Base-by-base conservation (phyloP, 23 red algal species). In the Gracilaria gracilis region DNA sequence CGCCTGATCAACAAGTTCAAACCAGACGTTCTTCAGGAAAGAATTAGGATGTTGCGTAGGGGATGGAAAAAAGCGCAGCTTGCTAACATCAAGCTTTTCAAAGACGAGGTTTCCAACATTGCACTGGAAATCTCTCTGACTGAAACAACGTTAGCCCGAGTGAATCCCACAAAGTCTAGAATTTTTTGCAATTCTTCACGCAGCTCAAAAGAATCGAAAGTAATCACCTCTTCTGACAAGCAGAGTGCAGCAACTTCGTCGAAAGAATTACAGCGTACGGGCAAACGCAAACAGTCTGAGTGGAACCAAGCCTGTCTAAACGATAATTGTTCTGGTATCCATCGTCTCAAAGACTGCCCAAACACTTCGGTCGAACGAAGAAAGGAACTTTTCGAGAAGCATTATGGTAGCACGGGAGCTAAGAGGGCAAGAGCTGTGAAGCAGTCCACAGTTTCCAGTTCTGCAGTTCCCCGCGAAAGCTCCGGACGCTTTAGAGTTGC, bases 61-160 rank as follows among this genome's bases (percentile, higher is more conserved):
- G 29, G 57, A 39, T 85, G 81, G 81, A 69, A 42, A 2, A 70
- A 85, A 32, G 58, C 67, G 17, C 31, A 67, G 38, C 33, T 85
- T 21, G 57, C 34, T 4, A 69, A 39, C 38, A 67, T 85, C 76
- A 54, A 80, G 28, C n/a, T 80, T 0, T 80, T 57, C 49, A 49
- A 59, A 57, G 48, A 80, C 6, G 76, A 59, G n/a, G 76, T 54
- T 4, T 55, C 16, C 6, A 57, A 28, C 23, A 9, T 80, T 55
- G 46, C 76, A 25, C 19, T 80, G 5, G 76, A 80, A 12, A 19
- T 80, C 3, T 65, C 57, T 7, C 61, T 32, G 3, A 65, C 25
- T 12, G 61, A 65, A 13, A 65, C 61, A 16, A 5, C 27, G 25
- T 13, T 27, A 32, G 61, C 61, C 24, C 6, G 19, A 20, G 23